These are phyloP conservation scores for Nigrospora sphaerica DNA, from an alignment of 2,329 filamentous ascomycete genomes.

Conservation along the genomic window DNA sequence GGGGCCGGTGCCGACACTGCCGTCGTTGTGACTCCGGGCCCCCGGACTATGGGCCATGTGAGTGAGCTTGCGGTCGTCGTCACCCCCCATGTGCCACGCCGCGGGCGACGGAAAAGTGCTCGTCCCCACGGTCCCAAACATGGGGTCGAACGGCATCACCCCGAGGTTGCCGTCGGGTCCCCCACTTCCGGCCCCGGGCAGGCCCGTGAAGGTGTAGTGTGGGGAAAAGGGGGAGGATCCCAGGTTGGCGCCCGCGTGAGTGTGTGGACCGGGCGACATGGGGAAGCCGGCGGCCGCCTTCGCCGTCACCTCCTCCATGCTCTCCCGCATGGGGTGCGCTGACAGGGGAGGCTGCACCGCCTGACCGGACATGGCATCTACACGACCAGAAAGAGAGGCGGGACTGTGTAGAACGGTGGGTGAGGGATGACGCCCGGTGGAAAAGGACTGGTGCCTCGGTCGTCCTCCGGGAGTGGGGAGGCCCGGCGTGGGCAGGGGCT, in stretches of 20 bases:
- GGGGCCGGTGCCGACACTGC: constrained; percentile 38
- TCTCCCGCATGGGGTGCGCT: constrained; percentile 24
- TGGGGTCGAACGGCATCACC: constrained; percentile 42
- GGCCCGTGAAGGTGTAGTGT: constrained; percentile 32
- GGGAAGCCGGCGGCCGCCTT: constrained; percentile 30
- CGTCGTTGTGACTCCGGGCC: constrained; percentile 40
- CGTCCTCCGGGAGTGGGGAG: constrained; percentile 20
- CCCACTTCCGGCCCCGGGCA: constrained; percentile 16
- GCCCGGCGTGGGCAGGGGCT: constrained; percentile 17
- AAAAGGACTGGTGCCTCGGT: constrained; percentile 31
- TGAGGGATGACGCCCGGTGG: constrained; percentile 28
- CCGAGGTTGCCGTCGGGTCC: constrained; percentile 17
- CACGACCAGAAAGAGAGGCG: constrained; percentile 26
- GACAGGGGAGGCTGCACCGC: constrained; percentile 12
- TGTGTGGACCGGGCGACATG: constrained; percentile 17
- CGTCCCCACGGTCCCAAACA: constrained; percentile 50
- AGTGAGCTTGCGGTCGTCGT: constrained; percentile 29
- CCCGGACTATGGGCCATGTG: constrained; percentile 35
- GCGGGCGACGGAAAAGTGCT: constrained; percentile 46
- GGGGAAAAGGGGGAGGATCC: constrained; percentile 30
- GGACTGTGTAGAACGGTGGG: constrained; percentile 31
- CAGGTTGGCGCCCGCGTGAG: constrained; percentile 22
- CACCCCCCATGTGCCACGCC: constrained; percentile 39
- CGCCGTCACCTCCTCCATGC: constrained; percentile 23
- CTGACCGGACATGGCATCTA: constrained; percentile 20